These are phyloP conservation scores for Myxozyma neotropica DNA, from an alignment of 805 yeast genomes.

Conservation along the genomic window DNA sequence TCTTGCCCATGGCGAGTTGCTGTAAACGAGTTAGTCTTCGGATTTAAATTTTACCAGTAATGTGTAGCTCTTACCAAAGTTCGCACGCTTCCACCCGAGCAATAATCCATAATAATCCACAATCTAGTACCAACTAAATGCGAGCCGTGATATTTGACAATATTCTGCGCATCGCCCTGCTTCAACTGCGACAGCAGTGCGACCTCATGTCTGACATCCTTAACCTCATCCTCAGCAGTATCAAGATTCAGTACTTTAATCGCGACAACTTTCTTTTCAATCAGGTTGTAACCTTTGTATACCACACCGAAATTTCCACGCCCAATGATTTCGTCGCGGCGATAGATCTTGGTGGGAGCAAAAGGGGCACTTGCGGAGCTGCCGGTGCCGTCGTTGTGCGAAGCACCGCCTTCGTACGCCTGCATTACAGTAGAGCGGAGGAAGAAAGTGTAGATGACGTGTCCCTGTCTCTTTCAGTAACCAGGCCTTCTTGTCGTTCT, in stretches of 20 bases:
- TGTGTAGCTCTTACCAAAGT: constrained; percentile 50
- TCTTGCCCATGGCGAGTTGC: constrained; percentile 54
- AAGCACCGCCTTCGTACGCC: background rate
- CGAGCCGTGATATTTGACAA: constrained; percentile 89
- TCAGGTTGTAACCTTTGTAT: constrained; percentile 65
- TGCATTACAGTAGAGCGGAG: constrained; percentile 1
- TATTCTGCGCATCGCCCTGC: constrained; percentile 72
- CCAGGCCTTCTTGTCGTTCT: no score
- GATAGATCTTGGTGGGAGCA: constrained; percentile 46
- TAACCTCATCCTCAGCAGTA: constrained; percentile 90
- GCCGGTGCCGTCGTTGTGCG: background rate
- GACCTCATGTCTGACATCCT: constrained; percentile 91
- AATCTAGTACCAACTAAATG: constrained; percentile 83
- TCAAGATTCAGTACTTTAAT: constrained; percentile 91
- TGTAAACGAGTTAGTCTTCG: no score
- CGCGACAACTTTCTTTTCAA: constrained; percentile 80
- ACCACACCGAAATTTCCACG: constrained; percentile 97
- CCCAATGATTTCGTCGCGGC: constrained; percentile 88
- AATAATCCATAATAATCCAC: constrained; percentile 97
- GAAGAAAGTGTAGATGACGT: background rate
- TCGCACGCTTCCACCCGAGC: constrained; percentile 94
- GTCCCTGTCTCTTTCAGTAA: background rate
- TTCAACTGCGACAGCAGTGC: constrained; percentile 81
- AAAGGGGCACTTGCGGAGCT: background rate
- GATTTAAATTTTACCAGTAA: background rate